These are phyloP conservation scores for Scleroderma citrinum DNA, from an alignment of 768 basidiomycete genomes.

Conservation along the genomic window DNA sequence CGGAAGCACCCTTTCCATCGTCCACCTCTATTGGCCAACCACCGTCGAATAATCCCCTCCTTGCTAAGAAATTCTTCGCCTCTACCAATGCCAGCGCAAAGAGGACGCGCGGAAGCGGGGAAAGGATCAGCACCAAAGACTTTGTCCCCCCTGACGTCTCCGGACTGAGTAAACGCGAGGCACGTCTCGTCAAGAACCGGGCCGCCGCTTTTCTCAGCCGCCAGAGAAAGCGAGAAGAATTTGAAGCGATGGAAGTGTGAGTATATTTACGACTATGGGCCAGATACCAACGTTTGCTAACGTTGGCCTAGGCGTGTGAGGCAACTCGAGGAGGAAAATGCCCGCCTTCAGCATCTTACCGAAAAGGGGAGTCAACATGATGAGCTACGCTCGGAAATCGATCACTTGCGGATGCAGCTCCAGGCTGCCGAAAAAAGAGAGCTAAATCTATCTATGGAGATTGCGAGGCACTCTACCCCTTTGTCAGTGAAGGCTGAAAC, in stretches of 20 bases:
- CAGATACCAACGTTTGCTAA: background rate
- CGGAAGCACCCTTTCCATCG: constrained; percentile 31
- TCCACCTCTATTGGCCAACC: constrained; percentile 29
- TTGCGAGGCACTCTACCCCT: constrained; percentile 37
- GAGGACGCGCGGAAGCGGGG: constrained; percentile 43
- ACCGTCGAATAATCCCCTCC: constrained; percentile 24
- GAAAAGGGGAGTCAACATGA: constrained; percentile 36
- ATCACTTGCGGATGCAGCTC: constrained; percentile 60
- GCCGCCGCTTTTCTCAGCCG: constrained; percentile 89
- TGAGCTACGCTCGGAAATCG: constrained; percentile 52
- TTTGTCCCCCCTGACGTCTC: constrained; percentile 86
- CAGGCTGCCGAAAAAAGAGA: constrained; percentile 63
- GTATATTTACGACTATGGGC: constrained; percentile 27
- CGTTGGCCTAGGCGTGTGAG: constrained; percentile 57
- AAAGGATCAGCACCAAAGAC: constrained; percentile 62
- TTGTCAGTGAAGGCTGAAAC: constrained; percentile 53
- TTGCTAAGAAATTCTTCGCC: constrained; percentile 38
- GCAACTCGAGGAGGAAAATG: constrained; percentile 82
- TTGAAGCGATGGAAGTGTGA: constrained; percentile 86
- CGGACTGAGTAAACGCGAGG: constrained; percentile 86
- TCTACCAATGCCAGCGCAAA: constrained; percentile 39
- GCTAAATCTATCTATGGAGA: constrained; percentile 56
- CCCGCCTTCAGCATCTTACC: constrained; percentile 57
- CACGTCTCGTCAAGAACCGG: constrained; percentile 86
- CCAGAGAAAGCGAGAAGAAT: constrained; percentile 89